These are phyloP conservation scores for Aspergillus phoenicis DNA, from an alignment of 2,329 filamentous ascomycete species.

Conservation along the genomic window DNA sequence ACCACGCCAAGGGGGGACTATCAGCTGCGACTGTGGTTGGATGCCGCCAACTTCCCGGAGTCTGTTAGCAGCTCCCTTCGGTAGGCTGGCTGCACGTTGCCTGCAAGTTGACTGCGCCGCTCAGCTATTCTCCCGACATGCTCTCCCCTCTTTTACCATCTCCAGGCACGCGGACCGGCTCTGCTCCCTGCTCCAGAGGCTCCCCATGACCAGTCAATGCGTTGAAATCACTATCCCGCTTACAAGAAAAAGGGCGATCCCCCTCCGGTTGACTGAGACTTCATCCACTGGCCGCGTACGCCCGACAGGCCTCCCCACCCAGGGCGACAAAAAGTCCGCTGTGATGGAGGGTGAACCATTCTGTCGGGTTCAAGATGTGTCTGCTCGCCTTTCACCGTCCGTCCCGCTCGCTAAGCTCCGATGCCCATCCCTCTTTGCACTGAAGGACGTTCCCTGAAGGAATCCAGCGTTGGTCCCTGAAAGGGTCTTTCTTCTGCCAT, in stretches of 20 bases:
- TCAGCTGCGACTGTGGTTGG: constrained; percentile 17
- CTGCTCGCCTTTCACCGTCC: constrained; percentile 4
- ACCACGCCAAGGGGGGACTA: constrained; percentile 37
- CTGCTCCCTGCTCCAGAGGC: neutral
- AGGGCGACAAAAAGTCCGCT: constrained; percentile 16
- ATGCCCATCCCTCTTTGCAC: neutral
- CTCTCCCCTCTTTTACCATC: constrained; percentile 7
- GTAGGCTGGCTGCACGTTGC: neutral
- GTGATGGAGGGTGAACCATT: constrained; percentile 32
- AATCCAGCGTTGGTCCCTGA: constrained; percentile 12
- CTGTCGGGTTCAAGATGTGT: constrained; percentile 30
- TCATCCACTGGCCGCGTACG: neutral
- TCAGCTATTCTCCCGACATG: neutral
- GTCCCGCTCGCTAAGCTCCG: neutral
- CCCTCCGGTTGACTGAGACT: neutral
- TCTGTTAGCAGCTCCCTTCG: constrained; percentile 9
- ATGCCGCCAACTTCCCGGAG: neutral
- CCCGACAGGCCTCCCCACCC: constrained; percentile 2
- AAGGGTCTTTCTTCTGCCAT: constrained; percentile 13
- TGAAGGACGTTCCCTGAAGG: constrained; percentile 6
- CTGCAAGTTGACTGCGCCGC: constrained; percentile 21
- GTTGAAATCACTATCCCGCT: constrained; percentile 2
- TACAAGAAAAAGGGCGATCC: constrained; percentile 3
- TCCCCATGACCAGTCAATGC: neutral
- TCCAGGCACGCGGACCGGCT: constrained; percentile 1